phyloP scores from a whole-genome alignment of 2,329 filamentous ascomycete genomes.

The Exophiala spinifera region DNA sequence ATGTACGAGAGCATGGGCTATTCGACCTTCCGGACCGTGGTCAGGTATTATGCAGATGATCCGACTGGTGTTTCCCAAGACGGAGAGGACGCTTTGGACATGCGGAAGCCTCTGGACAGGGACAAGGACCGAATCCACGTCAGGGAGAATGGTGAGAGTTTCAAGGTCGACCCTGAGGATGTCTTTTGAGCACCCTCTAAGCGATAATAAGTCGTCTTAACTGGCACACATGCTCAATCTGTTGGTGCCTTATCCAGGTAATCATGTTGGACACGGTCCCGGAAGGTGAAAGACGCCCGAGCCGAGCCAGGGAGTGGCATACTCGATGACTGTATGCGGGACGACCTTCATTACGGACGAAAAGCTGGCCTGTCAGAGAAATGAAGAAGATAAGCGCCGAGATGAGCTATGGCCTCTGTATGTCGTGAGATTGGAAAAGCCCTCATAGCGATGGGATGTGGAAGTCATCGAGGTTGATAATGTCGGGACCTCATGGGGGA shows the following conservation, averaged over 20 bases:
- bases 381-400: no score
- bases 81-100: constrained; percentile 89
- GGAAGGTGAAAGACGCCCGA: background rate
- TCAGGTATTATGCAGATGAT: constrained; percentile 91
- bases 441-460: background rate
- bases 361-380: no score
- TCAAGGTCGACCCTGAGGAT: constrained; percentile 75
- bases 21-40: constrained; percentile 81
- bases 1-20: constrained; percentile 93
- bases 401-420: no score
- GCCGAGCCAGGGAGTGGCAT: background rate
- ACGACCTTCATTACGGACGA: background rate
- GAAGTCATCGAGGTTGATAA: background rate
- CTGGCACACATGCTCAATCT: background rate
- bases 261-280: background rate
- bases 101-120: constrained; percentile 85
- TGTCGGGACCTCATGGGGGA: background rate
- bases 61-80: constrained; percentile 55
- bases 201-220: background rate
- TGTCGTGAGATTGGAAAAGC: background rate
- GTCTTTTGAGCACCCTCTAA: constrained; percentile 53
- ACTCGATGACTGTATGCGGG: background rate
- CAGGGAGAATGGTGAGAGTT: constrained; percentile 73
- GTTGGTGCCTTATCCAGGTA: background rate
- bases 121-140: constrained; percentile 75